Base-by-base conservation (phyloP, 257 asterid genomes). In the Henckelia pumila region DNA sequence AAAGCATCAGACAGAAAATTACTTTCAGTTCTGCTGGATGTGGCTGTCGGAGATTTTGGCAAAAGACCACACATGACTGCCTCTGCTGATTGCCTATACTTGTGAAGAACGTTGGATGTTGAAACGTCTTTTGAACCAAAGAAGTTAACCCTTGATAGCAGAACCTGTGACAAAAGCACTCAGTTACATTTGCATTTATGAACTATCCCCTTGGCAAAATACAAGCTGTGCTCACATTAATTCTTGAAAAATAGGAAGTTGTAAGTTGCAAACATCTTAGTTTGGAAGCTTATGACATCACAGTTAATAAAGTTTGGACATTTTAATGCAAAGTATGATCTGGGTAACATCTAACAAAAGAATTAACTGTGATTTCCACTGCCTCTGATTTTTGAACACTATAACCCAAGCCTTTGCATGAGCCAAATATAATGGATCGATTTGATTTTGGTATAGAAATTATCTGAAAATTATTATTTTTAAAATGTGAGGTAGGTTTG, bases 31-130 rank as follows among this genome's bases (percentile, higher is more conserved):
- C 96, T 83, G 77, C 95, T 90, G 24, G 83, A 24, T 63, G 99
- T 90, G 60, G 97, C 94, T 7, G 95, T 73, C 3, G 95, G 96
- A 61, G 99, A 93, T 26, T 84, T 68, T 0, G 99, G 97, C 60
- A 88, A 74, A 47, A 93, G 86, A 35, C 88, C 88, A 44, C 99
- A 93, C 95, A 93, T 90, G 50, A 90, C 89, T 1, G 93, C 96
- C 68, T 90, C 99, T 16, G 99, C 97, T 0, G 99, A 75, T 56
- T 80, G 71, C 78, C 76, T 75, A 53, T 90, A 93, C 74, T 88
- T 82, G 56, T 68, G 58, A 4, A 92, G 84, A 28, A 63, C 57
- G 1, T 75, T 73, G 0, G 83, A 75, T 56, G 82, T 79, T 56
- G 88, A 71, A 5, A 66, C 25, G 6, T 75, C 92, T 47, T 88